Conservation (phyloP, 176 grass and related monocot species). For the Oryza meyeriana region DNA sequence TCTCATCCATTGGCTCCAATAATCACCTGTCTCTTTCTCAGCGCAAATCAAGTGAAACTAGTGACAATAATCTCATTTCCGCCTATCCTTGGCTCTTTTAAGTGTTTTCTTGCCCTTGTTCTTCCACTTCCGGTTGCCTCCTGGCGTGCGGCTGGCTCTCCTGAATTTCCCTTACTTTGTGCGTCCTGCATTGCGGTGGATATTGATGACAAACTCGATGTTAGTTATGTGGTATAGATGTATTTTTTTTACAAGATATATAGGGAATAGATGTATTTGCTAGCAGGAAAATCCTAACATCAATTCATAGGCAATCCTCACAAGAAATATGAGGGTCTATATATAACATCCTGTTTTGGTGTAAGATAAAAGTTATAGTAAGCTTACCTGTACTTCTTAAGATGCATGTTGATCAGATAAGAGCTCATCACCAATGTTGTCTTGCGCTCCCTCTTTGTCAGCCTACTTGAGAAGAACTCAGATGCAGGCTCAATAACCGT, state of each 20-base stretch:
- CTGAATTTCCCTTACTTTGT: slow-evolving; percentile 77
- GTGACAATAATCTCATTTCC: slow-evolving; percentile 17
- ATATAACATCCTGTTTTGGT: background rate
- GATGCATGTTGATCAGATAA: slow-evolving; percentile 63
- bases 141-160: slow-evolving; percentile 40
- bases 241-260: too few species aligned
- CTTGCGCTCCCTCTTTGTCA: slow-evolving; percentile 82
- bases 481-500: slow-evolving; percentile 75
- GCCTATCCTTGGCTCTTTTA: slow-evolving; percentile 77
- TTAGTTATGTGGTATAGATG: too few species aligned
- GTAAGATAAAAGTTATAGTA: background rate
- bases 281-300: background rate
- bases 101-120: slow-evolving; percentile 63
- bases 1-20: background rate
- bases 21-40: background rate
- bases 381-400: slow-evolving; percentile 74
- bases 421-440: slow-evolving; percentile 69
- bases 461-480: slow-evolving; percentile 82
- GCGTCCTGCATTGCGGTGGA: slow-evolving; percentile 54
- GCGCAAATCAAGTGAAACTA: background rate
- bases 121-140: slow-evolving; percentile 80
- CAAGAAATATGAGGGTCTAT: background rate
- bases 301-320: background rate
- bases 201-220: slow-evolving; percentile 7
- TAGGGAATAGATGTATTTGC: background rate